These are phyloP conservation scores for Ruellia speciosa DNA, from an alignment of 305 asterid genomes.

Conservation along the genomic window DNA sequence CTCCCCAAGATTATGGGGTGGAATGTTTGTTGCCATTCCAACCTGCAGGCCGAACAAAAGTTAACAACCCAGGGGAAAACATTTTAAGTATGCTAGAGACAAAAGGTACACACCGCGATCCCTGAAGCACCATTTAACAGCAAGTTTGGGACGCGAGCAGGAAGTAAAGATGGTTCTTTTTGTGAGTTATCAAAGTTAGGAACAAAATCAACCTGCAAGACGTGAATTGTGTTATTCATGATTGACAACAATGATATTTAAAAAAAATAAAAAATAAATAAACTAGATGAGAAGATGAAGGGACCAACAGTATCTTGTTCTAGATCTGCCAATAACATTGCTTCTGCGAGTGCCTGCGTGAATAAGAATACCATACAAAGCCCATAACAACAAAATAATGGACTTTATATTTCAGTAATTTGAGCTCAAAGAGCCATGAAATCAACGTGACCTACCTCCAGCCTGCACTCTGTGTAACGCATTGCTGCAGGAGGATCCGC, in stretches of 20 bases:
- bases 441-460: slow-evolving; percentile 50
- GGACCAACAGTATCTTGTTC: slow-evolving; percentile 76
- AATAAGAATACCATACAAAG: slow-evolving; percentile 17
- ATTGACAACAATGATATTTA: slow-evolving; percentile 11
- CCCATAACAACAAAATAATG: slow-evolving; percentile 7
- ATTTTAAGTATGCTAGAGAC: slow-evolving; percentile 18
- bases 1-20: slow-evolving; percentile 98
- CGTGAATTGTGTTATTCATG: slow-evolving; percentile 20
- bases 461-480: slow-evolving; percentile 98
- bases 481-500: slow-evolving; percentile 99
- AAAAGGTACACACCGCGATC: slow-evolving; percentile 67
- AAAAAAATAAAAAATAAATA: too few relatives aligned
- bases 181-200: slow-evolving; percentile 94
- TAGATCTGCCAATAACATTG: slow-evolving; percentile 84
- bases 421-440: not conserved
- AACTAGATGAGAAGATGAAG: slow-evolving; percentile 16
- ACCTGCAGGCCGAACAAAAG: slow-evolving; percentile 44
- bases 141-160: slow-evolving; percentile 87
- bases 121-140: slow-evolving; percentile 95
- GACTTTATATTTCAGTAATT: not conserved
- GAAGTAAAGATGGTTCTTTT: slow-evolving; percentile 92
- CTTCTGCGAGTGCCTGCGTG: slow-evolving; percentile 84
- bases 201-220: slow-evolving; percentile 82
- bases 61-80: slow-evolving; percentile 5
- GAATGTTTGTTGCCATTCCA: slow-evolving; percentile 98